A percentile compares a stretch with the other conserved stretches of the same genome.
Evolutionary conservation across 176 grass and related monocot species (phyloP).

Genomic region (Puya raimondii): DNA sequence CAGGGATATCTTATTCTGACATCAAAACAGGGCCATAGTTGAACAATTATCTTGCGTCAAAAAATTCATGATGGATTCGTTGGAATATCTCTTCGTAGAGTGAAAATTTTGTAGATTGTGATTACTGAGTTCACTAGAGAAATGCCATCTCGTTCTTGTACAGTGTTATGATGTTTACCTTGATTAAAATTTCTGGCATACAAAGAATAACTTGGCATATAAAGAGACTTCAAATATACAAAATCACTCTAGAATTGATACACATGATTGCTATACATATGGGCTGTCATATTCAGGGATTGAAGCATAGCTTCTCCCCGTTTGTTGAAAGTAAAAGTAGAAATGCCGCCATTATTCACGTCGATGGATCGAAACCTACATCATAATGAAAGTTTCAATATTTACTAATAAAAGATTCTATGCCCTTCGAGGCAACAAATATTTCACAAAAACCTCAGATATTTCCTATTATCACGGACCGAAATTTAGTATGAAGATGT

Average conservation of each 20-base stretch:
- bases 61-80: too few relatives aligned
- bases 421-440: background rate
- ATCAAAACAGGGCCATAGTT: too few relatives aligned
- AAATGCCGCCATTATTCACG: constrained; percentile 81
- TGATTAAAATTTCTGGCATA: too few relatives aligned
- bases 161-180: too few relatives aligned
- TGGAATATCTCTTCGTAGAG: too few relatives aligned
- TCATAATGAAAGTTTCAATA: background rate
- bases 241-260: constrained; percentile 36
- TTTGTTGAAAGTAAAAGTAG: constrained; percentile 62
- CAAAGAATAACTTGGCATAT: too few relatives aligned
- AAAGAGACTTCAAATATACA: background rate
- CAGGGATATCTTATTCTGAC: too few relatives aligned
- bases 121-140: too few relatives aligned
- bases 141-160: too few relatives aligned
- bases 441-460: constrained; percentile 10
- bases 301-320: constrained; percentile 74
- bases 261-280: constrained; percentile 64
- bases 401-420: background rate
- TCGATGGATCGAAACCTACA: constrained; percentile 64
- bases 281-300: constrained; percentile 73
- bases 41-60: too few relatives aligned
- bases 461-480: background rate
- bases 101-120: too few relatives aligned
- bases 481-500: background rate